A percentile compares a stretch with the other conserved stretches of the same genome.
These are phyloP conservation scores for Cadophora sp. DNA, from an alignment of 2,329 filamentous ascomycete genomes.

Conservation along the genomic window DNA sequence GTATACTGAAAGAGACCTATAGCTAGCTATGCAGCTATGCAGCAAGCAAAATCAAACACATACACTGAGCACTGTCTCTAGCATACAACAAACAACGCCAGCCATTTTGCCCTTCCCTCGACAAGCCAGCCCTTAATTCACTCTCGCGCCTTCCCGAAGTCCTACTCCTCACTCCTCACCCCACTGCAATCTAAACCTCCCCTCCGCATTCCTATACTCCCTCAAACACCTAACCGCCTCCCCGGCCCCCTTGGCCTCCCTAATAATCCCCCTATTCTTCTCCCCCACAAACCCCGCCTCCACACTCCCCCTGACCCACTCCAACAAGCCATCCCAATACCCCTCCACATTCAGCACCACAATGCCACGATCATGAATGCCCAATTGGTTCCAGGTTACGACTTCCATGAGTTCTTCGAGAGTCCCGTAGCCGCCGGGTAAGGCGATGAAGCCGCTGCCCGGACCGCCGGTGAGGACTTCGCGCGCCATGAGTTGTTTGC, in stretches of 20 bases:
- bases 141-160: background rate
- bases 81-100: too few relatives aligned
- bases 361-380: conserved; percentile 83
- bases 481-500: conserved; percentile 92
- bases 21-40: too few relatives aligned
- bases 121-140: too few relatives aligned
- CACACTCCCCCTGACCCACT: conserved; percentile 81
- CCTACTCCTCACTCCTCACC: conserved; percentile 41
- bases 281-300: conserved; percentile 77
- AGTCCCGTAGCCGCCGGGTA: conserved; percentile 91
- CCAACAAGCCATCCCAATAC: conserved; percentile 87
- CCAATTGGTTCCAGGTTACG: conserved; percentile 94
- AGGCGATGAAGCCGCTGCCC: conserved; percentile 86
- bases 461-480: conserved; percentile 83
- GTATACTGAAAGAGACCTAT: too few relatives aligned
- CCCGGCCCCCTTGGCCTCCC: conserved; percentile 74
- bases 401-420: conserved; percentile 95
- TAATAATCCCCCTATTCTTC: conserved; percentile 77
- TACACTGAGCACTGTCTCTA: too few relatives aligned
- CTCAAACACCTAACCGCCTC: conserved; percentile 74
- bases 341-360: conserved; percentile 87
- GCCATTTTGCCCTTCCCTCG: too few relatives aligned
- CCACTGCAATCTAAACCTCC: conserved; percentile 85
- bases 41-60: too few relatives aligned
- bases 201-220: conserved; percentile 77